Percentiles rank a stretch among this genome's conserved stretches.
phyloP scores from a whole-genome alignment of 495 filamentous ascomycete species.

The Aspergillus mulundensis region DNA sequence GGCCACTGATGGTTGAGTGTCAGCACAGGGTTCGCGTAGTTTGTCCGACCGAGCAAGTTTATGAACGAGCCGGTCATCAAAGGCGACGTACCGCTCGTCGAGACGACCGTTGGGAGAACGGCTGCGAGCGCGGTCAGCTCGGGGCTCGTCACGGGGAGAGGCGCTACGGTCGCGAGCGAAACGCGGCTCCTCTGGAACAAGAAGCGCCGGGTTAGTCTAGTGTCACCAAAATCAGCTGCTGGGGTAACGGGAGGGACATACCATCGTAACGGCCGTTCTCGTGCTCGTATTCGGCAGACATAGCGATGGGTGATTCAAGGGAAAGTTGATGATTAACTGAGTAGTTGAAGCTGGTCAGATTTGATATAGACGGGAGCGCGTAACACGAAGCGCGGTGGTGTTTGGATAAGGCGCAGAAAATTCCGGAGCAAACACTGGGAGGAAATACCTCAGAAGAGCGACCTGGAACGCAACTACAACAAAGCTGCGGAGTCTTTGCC shows the following conservation, averaged over 20 bases:
- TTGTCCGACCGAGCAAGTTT: background rate
- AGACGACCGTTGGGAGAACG: conserved; percentile 67
- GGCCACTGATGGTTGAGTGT: conserved; percentile 18
- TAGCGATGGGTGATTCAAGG: conserved; percentile 25
- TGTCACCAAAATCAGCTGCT: conserved; percentile 13
- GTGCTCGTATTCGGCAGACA: conserved; percentile 79
- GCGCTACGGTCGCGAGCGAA: conserved; percentile 89
- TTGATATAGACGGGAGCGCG: conserved; percentile 11
- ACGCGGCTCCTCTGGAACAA: conserved; percentile 61
- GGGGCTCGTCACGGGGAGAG: conserved; percentile 75
- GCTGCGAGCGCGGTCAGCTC: conserved; percentile 71
- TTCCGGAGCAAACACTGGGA: conserved; percentile 12
- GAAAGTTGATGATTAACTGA: conserved; percentile 10
- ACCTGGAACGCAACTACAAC: background rate
- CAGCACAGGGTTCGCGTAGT: background rate
- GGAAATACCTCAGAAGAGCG: conserved; percentile 5
- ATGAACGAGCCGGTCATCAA: background rate
- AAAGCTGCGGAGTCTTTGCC: background rate
- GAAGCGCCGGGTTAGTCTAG: conserved; percentile 18
- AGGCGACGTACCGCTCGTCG: conserved; percentile 65
- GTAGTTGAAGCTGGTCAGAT: conserved; percentile 14
- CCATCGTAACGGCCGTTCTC: conserved; percentile 84
- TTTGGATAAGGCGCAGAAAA: conserved; percentile 10
- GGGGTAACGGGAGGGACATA: conserved; percentile 43
- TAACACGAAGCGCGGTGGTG: conserved; percentile 8